Evolutionary conservation across 345 rosid species (phyloP).

Genomic region (Mallotus nudiflorus): DNA sequence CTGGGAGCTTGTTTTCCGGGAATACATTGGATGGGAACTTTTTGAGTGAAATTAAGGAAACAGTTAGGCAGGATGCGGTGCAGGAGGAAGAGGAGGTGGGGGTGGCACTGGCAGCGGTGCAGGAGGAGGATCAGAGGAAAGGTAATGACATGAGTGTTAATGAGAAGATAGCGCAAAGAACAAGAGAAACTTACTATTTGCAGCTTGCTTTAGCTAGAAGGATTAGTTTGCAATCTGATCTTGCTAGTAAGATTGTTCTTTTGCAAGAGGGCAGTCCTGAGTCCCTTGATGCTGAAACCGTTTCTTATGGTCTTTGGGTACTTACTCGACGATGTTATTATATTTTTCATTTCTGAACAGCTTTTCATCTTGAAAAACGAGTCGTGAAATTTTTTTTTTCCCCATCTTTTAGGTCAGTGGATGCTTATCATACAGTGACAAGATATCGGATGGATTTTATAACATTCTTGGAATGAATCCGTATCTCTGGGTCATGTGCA

Average conservation of each 20-base stretch:
- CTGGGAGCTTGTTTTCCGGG: constrained; percentile 82
- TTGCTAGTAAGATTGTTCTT: constrained; percentile 43
- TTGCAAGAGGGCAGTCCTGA: constrained; percentile 34
- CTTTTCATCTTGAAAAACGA: neutral
- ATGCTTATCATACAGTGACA: constrained; percentile 80
- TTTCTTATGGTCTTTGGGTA: constrained; percentile 94
- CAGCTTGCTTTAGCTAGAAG: constrained; percentile 79
- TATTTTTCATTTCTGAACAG: neutral
- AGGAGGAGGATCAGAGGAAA: constrained; percentile 24
- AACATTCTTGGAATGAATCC: constrained; percentile 95
- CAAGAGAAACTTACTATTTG: constrained; percentile 62
- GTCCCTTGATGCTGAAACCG: constrained; percentile 49
- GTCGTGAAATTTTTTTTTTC: neutral
- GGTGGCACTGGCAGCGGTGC: constrained; percentile 38
- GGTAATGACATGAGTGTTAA: constrained; percentile 16
- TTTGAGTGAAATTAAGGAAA: constrained; percentile 55
- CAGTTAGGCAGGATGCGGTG: constrained; percentile 26
- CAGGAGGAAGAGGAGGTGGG: constrained; percentile 41
- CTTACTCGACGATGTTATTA: neutral
- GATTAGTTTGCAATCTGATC: constrained; percentile 62
- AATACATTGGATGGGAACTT: constrained; percentile 67
- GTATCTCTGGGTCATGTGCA: constrained; percentile 91
- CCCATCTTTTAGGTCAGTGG: constrained; percentile 78
- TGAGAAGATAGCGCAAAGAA: constrained; percentile 40
- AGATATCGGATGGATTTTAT: constrained; percentile 90